A percentile compares a stretch with the other conserved stretches of the same genome.
Evolutionary conservation across 2,329 filamentous ascomycete species (phyloP).

Genomic region (Plenodomus biglobosus): DNA sequence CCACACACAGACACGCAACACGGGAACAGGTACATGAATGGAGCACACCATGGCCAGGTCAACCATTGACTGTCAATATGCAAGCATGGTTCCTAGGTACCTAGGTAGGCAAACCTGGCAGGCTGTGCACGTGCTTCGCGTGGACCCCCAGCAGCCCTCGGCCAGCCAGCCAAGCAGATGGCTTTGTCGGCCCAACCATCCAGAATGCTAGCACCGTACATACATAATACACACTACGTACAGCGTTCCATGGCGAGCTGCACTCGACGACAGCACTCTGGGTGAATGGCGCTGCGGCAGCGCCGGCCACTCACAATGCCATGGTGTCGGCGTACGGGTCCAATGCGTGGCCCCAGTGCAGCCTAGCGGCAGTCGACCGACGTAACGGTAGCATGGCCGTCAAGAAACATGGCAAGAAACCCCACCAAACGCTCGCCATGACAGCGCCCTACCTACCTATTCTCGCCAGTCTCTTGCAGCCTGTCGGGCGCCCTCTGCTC

Average conservation of each 20-base stretch:
- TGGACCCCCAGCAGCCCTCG: conserved; percentile 7
- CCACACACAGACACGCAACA: no score
- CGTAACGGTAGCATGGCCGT: conserved; percentile 38
- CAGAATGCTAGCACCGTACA: no score
- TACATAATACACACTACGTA: no score
- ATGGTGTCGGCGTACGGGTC: conserved; percentile 16
- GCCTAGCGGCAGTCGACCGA: conserved; percentile 28
- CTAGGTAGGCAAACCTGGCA: not conserved
- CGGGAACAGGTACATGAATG: no score
- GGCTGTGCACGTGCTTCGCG: conserved; percentile 13
- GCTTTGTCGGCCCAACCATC: no score
- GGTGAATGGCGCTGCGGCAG: conserved; percentile 28
- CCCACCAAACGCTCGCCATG: conserved; percentile 33
- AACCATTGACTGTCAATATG: no score
- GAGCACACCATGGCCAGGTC: no score
- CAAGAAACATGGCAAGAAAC: conserved; percentile 29
- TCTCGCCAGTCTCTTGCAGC: conserved; percentile 21
- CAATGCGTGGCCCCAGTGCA: conserved; percentile 9
- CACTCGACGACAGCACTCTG: conserved; percentile 26
- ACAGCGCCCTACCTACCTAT: conserved; percentile 18
- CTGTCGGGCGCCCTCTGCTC: conserved; percentile 19
- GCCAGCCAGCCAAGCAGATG: no score
- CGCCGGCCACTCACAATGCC: conserved; percentile 14
- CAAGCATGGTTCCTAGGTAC: no score
- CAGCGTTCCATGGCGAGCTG: no score